These are phyloP conservation scores for Arabidopsis suecica DNA, from an alignment of 345 rosid genomes.

Conservation along the genomic window DNA sequence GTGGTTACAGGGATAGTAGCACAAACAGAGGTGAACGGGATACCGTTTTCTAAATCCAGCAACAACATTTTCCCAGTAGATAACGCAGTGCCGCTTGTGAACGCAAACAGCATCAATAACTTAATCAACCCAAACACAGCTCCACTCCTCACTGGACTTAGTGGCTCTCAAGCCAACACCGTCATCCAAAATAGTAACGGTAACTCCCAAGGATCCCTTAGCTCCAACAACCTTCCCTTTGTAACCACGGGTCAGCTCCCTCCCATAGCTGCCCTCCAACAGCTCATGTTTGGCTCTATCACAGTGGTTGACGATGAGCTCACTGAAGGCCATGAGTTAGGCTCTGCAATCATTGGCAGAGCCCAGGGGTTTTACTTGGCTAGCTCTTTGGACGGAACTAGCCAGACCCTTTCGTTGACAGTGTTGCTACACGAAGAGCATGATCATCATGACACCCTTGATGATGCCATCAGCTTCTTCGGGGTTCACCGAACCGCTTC, in stretches of 20 bases:
- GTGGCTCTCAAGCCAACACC: slow-evolving; percentile 65
- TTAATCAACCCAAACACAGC: slow-evolving; percentile 64
- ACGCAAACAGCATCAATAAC: slow-evolving; percentile 53
- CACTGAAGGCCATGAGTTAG: slow-evolving; percentile 81
- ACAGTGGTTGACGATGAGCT: slow-evolving; percentile 86
- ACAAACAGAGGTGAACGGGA: slow-evolving; percentile 66
- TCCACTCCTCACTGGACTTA: slow-evolving; percentile 77
- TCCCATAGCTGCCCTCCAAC: slow-evolving; percentile 62
- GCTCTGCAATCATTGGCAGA: slow-evolving; percentile 67
- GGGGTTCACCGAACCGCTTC: slow-evolving; percentile 86
- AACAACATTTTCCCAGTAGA: slow-evolving; percentile 68
- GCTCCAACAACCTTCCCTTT: slow-evolving; percentile 65
- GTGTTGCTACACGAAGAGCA: slow-evolving; percentile 56
- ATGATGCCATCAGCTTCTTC: slow-evolving; percentile 76
- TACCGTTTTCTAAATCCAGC: slow-evolving; percentile 78
- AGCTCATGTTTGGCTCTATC: slow-evolving; percentile 85
- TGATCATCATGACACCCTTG: slow-evolving; percentile 47
- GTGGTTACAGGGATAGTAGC: slow-evolving; percentile 83
- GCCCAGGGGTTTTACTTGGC: slow-evolving; percentile 92
- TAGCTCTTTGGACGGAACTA: slow-evolving; percentile 83
- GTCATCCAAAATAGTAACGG: slow-evolving; percentile 68
- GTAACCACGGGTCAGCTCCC: slow-evolving; percentile 91
- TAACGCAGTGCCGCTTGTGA: slow-evolving; percentile 65
- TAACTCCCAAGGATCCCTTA: slow-evolving; percentile 56
- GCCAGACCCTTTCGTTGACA: slow-evolving; percentile 79